Conservation (phyloP, 129 eudicot species). For the Scalesia atractyloides region DNA sequence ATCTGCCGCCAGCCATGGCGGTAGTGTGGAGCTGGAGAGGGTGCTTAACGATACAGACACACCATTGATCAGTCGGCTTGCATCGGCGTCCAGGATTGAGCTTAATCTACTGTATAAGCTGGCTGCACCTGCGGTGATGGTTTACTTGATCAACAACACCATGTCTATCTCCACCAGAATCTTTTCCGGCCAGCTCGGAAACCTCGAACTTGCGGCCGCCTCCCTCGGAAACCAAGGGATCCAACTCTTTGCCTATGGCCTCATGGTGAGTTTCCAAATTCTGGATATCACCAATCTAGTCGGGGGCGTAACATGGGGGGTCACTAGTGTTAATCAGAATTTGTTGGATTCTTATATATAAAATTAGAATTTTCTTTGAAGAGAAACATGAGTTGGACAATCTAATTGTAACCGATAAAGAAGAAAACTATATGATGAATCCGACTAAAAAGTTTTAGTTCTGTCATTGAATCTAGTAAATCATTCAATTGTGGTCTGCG, state of each 20-base stretch:
- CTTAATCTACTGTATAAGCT: slow-evolving; percentile 44
- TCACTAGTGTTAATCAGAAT: no score
- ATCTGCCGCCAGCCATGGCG: slow-evolving; percentile 32
- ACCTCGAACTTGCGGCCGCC: slow-evolving; percentile 56
- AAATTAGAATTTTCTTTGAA: no score
- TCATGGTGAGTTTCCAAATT: slow-evolving; percentile 40
- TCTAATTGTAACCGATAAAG: no score
- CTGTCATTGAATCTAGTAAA: neutral
- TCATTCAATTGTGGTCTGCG: neutral
- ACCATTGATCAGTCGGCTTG: slow-evolving; percentile 30
- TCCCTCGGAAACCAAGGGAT: slow-evolving; percentile 70
- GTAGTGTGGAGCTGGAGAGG: slow-evolving; percentile 57
- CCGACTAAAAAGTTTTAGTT: no score
- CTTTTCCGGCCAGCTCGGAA: slow-evolving; percentile 79
- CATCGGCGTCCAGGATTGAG: slow-evolving; percentile 53
- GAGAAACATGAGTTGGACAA: no score
- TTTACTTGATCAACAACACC: slow-evolving; percentile 67
- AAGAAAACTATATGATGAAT: no score
- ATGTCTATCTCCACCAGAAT: slow-evolving; percentile 73
- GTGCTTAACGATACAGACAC: slow-evolving; percentile 49
- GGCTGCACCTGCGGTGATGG: slow-evolving; percentile 67
- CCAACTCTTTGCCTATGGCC: slow-evolving; percentile 63
- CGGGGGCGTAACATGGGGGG: no score
- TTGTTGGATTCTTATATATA: no score
- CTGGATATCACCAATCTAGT: no score